Conservation (phyloP, 202 grass and related monocot species). For the Tripidium arundinaceum region DNA sequence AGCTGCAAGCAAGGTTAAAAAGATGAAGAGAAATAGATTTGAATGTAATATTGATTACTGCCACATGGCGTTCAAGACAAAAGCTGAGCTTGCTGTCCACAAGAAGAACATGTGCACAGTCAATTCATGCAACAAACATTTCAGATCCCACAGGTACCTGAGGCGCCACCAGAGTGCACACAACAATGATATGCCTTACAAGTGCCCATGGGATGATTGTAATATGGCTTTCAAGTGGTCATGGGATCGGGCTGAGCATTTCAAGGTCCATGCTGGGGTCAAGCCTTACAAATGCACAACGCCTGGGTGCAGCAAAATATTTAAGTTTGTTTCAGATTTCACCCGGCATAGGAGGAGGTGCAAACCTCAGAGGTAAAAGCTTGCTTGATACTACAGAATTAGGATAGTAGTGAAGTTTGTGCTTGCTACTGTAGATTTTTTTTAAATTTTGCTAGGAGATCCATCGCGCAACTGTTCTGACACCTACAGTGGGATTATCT, state of each 20-base stretch:
- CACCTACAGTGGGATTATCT: too few species aligned
- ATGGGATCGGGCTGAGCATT: constrained; percentile 67
- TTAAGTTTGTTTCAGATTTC: constrained; percentile 71
- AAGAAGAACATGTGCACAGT: constrained; percentile 62
- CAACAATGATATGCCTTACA: constrained; percentile 57
- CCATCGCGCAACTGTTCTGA: too few species aligned
- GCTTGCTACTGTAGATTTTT: too few species aligned
- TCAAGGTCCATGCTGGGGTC: constrained; percentile 58
- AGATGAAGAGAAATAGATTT: constrained; percentile 27
- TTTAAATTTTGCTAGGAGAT: too few species aligned
- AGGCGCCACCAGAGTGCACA: constrained; percentile 60
- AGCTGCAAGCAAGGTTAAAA: constrained; percentile 36
- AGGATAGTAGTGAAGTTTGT: constrained; percentile 6
- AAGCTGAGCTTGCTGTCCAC: constrained; percentile 57
- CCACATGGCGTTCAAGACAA: constrained; percentile 59
- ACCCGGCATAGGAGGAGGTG: constrained; percentile 67
- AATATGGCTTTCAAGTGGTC: constrained; percentile 68
- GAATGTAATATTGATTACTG: constrained; percentile 71
- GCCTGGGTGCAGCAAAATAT: constrained; percentile 59
- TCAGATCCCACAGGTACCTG: constrained; percentile 65
- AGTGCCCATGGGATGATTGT: constrained; percentile 75
- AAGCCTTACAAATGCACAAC: constrained; percentile 62
- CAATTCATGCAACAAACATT: constrained; percentile 52
- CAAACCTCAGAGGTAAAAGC: constrained; percentile 50
- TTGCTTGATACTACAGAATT: constrained; percentile 28